Evolutionary conservation across 768 basidiomycete genomes (phyloP), one percentile per base, ranked within the genome.

Genomic region (Zangia roseola): DNA sequence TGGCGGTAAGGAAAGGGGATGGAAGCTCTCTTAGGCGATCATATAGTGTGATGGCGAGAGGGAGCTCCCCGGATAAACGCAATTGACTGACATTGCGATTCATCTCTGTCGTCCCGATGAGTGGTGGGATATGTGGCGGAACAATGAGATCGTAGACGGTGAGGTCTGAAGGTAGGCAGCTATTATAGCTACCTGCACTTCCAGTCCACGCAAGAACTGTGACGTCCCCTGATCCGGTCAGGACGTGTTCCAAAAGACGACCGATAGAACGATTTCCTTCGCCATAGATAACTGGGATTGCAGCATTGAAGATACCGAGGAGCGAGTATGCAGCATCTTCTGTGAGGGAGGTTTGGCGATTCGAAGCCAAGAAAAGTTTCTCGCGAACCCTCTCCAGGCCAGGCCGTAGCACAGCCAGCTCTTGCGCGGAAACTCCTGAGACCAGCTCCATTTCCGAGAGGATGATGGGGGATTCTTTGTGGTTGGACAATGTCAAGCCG

Each of bases 131-230:
- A 16, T 54, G 43, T 1, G 46, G 36, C 2, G 54, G 42, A 2
- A 39, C 19, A 3, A 46, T 8, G 20, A 43, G 40, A 12, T 43
- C 13, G 31, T 53, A 55, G 10, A 43, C 44, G 0, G 43, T 35
- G 20, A 49, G 24, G 9, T 38, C 14, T 26, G 24, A 16, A 4
- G 49, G 55, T 2, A 56, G 40, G n/a, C 49, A 54, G 12, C 52
- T 56, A 16, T 50, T 39, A 28, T 53, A 43, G 14, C 31, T 19
- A 19, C 52, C 44, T 55, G 93, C 87, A 26, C 75, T 97, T 6
- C 46, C 46, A 4, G 39, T 48, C 47, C 47, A 48, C 5, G 39
- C 47, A 34, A 48, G 39, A 19, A 48, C 34, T 7, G 33, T 40
- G 5, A 28, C 25, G 13, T 48, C 47, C 12, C 47, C 40, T 12